Conservation (phyloP, 164 flowering plant genomes). For the Stephania yunnanensis region DNA sequence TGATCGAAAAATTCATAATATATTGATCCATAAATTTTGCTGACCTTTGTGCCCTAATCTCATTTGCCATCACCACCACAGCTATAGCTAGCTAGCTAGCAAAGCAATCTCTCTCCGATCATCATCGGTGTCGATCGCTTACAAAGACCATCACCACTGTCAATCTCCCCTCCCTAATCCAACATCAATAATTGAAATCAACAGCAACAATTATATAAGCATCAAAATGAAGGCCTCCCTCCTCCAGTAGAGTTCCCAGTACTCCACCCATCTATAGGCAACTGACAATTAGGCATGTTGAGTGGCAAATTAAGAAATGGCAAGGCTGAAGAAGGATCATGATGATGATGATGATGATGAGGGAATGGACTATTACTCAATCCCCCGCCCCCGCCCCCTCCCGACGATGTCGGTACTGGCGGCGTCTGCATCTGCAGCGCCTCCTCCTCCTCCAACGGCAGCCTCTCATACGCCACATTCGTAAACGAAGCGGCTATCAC, state of each 20-base stretch:
- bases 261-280: constrained; percentile 65
- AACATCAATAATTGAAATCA: neutral
- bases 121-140: neutral
- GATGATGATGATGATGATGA: too few species aligned
- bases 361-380: constrained; percentile 33
- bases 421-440: constrained; percentile 28
- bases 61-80: neutral
- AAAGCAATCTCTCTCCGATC: neutral
- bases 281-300: constrained; percentile 32
- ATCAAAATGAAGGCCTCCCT: constrained; percentile 40
- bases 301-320: constrained; percentile 78
- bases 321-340: constrained; percentile 54
- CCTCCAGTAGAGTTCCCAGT: constrained; percentile 29
- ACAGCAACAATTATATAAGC: neutral
- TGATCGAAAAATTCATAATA: neutral
- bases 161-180: neutral
- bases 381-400: constrained; percentile 24
- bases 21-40: constrained; percentile 22
- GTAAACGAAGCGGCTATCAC: constrained; percentile 78
- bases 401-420: constrained; percentile 26
- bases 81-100: neutral
- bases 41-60: constrained; percentile 28
- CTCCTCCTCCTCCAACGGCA: constrained; percentile 71
- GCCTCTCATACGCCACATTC: constrained; percentile 77
- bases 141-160: neutral